Evolutionary conservation across 2,329 filamentous ascomycete species (phyloP).

Genomic region (Aspergillus puulaauensis): DNA sequence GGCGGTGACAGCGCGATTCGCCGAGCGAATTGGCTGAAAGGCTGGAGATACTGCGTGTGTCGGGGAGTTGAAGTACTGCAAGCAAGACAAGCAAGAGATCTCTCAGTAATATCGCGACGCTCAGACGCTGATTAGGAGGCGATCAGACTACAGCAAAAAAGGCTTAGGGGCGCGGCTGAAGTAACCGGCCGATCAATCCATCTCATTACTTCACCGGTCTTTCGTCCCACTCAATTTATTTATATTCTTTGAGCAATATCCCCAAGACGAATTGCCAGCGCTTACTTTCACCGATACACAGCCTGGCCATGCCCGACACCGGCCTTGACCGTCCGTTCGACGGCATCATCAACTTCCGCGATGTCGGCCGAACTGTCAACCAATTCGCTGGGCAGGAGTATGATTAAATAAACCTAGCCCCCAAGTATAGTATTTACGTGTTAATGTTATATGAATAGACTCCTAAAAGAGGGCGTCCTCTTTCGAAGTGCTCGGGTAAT

Average conservation of each 20-base stretch:
- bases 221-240: neutral
- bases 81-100: too few relatives aligned
- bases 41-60: too few relatives aligned
- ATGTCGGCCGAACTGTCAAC: constrained; percentile 70
- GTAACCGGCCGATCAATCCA: neutral
- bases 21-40: too few relatives aligned
- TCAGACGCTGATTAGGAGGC: too few relatives aligned
- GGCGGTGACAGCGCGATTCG: neutral
- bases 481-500: constrained; percentile 66
- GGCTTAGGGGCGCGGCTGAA: neutral
- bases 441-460: constrained; percentile 25
- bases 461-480: constrained; percentile 62
- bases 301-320: constrained; percentile 23
- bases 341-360: constrained; percentile 72
- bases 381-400: constrained; percentile 56
- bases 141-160: too few relatives aligned
- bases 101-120: too few relatives aligned
- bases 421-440: neutral
- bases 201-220: too few relatives aligned
- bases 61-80: too few relatives aligned
- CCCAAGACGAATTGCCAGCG: neutral
- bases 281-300: neutral
- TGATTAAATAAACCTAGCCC: constrained; percentile 11
- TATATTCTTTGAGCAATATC: neutral
- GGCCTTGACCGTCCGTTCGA: constrained; percentile 46